phyloP scores from a whole-genome alignment of 192 early-diverging fungal genomes.

The Coemansia guatemalensis region DNA sequence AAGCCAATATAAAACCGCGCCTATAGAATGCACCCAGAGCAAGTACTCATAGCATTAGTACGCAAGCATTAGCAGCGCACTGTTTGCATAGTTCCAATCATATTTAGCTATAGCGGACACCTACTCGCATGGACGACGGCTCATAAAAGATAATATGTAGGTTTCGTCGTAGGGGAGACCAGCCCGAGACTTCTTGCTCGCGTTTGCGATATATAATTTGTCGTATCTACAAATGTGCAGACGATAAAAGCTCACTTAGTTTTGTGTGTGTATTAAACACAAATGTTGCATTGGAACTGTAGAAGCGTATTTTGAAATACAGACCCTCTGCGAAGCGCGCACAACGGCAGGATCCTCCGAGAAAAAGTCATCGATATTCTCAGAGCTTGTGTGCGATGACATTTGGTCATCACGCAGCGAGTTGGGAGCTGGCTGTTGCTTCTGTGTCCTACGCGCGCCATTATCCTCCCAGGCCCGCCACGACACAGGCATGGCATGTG shows the following conservation, averaged over 20 bases:
- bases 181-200: constrained; percentile 30
- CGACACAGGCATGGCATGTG: too few relatives aligned
- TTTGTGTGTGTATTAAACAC: neutral
- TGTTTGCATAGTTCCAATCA: neutral
- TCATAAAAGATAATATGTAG: constrained; percentile 48
- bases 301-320: neutral
- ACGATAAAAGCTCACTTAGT: neutral
- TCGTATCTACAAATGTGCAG: constrained; percentile 27
- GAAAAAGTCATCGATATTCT: constrained; percentile 27
- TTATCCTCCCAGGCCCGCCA: too few relatives aligned
- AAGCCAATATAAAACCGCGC: constrained; percentile 42
- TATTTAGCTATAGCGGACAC: neutral
- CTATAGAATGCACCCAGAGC: constrained; percentile 5
- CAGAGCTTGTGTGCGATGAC: neutral
- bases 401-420: neutral
- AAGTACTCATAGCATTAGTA: neutral
- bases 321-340: constrained; percentile 16
- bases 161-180: constrained; percentile 24
- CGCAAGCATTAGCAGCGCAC: neutral
- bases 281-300: neutral
- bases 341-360: constrained; percentile 8
- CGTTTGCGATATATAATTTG: constrained; percentile 34
- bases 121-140: constrained; percentile 43
- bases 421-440: neutral
- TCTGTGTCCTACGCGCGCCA: too few relatives aligned